Evolutionary conservation across 495 filamentous ascomycete genomes (phyloP).

Genomic region (Cercophora newfieldiana): DNA sequence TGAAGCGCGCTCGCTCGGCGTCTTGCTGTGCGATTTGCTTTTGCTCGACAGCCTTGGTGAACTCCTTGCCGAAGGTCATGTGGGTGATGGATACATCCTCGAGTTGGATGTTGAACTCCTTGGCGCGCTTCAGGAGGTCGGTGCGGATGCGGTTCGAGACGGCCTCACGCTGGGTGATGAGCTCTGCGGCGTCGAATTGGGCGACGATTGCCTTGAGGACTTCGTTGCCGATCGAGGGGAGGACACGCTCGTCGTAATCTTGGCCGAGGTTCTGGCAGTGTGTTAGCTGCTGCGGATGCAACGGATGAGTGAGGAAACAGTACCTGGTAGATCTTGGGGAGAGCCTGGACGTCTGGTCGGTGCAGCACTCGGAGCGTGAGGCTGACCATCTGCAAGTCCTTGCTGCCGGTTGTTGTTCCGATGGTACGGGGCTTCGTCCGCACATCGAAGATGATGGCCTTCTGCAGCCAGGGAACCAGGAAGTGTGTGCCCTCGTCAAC

Average conservation of each 20-base stretch:
- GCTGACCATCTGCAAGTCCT: constrained; percentile 99
- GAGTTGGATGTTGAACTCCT: constrained; percentile 98
- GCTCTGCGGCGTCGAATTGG: constrained; percentile 98
- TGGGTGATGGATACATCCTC: constrained; percentile 99
- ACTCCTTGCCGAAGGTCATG: constrained; percentile 99
- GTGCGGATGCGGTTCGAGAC: constrained; percentile 93
- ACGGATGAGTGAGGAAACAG: not conserved
- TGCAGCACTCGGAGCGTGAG: constrained; percentile 95
- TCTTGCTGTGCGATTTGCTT: constrained; percentile 99
- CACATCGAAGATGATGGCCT: constrained; percentile 94
- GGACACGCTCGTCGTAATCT: constrained; percentile 99
- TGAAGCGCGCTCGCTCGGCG: constrained; percentile 93
- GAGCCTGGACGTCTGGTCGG: constrained; percentile 84
- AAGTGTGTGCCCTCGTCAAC: constrained; percentile 98
- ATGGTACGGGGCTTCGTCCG: constrained; percentile 97
- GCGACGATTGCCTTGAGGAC: constrained; percentile 99
- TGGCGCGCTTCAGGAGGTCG: constrained; percentile 92
- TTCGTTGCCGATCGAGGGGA: constrained; percentile 99
- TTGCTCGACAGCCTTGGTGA: constrained; percentile 97
- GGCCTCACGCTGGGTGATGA: constrained; percentile 98
- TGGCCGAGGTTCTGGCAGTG: constrained; percentile 70
- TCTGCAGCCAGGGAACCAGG: constrained; percentile 92
- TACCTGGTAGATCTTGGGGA: constrained; percentile 99
- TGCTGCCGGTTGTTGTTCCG: constrained; percentile 95
- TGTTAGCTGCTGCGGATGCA: not conserved